These are phyloP conservation scores for Albifimbria verrucaria DNA, from an alignment of 2,329 filamentous ascomycete species.

Conservation along the genomic window DNA sequence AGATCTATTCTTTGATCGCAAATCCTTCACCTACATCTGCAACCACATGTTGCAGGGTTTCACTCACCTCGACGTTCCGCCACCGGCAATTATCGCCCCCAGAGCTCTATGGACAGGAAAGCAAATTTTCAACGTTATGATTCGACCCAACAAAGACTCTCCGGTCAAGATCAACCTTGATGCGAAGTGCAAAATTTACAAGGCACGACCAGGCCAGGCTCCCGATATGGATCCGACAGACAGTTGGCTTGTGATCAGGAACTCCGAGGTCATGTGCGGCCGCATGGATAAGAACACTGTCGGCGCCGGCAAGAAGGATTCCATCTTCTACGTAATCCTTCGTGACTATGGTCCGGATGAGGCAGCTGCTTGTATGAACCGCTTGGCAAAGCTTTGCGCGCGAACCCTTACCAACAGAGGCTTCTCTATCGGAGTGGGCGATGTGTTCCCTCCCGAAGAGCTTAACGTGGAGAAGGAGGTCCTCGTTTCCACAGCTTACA, in stretches of 20 bases:
- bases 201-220: slow-evolving; percentile 50
- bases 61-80: slow-evolving; percentile 77
- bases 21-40: slow-evolving; percentile 84
- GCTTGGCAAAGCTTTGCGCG: slow-evolving; percentile 85
- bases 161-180: slow-evolving; percentile 87
- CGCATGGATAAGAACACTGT: slow-evolving; percentile 97
- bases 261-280: slow-evolving; percentile 96
- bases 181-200: slow-evolving; percentile 83
- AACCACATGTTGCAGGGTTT: slow-evolving; percentile 89
- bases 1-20: slow-evolving; percentile 87
- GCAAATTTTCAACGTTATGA: slow-evolving; percentile 86
- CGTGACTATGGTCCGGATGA: slow-evolving; percentile 90
- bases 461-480: slow-evolving; percentile 71
- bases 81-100: slow-evolving; percentile 82
- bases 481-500: slow-evolving; percentile 76
- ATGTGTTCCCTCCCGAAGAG: slow-evolving; percentile 78
- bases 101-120: slow-evolving; percentile 93
- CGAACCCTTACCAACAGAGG: slow-evolving; percentile 85
- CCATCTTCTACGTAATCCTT: slow-evolving; percentile 93
- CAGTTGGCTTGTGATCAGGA: slow-evolving; percentile 86
- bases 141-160: slow-evolving; percentile 84
- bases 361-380: slow-evolving; percentile 89
- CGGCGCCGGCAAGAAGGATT: slow-evolving; percentile 96
- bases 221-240: slow-evolving; percentile 83
- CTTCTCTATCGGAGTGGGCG: slow-evolving; percentile 93